These are phyloP conservation scores for Lachnellula hyalina DNA, from an alignment of 2,329 filamentous ascomycete species.

Conservation along the genomic window DNA sequence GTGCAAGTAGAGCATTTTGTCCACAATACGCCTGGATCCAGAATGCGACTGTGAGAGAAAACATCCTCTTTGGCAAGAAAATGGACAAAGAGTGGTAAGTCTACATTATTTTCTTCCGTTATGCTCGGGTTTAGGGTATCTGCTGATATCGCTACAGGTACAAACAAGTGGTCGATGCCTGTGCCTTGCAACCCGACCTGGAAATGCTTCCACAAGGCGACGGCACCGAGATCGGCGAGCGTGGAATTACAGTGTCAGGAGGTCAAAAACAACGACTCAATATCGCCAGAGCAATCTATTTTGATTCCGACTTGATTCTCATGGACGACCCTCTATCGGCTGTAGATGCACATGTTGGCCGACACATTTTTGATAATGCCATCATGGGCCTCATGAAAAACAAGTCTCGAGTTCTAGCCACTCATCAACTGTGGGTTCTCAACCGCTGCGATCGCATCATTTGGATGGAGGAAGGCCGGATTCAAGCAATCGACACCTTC, in stretches of 20 bases:
- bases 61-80: conserved; percentile 84
- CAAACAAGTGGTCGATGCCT: conserved; percentile 57
- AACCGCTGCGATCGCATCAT: conserved; percentile 87
- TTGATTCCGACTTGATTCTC: conserved; percentile 60
- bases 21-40: conserved; percentile 98
- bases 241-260: conserved; percentile 90
- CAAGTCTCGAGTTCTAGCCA: conserved; percentile 87
- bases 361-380: conserved; percentile 85
- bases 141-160: conserved; percentile 41
- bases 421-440: conserved; percentile 91
- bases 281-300: conserved; percentile 78
- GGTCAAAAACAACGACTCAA: conserved; percentile 94
- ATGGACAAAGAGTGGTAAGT: conserved; percentile 62
- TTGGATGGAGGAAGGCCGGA: conserved; percentile 82
- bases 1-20: conserved; percentile 81
- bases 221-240: conserved; percentile 87
- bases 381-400: conserved; percentile 83
- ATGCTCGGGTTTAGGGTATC: conserved; percentile 39
- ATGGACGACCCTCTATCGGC: conserved; percentile 67
- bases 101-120: too few relatives aligned
- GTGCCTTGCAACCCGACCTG: conserved; percentile 77
- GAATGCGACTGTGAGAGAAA: conserved; percentile 79
- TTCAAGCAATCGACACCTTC: conserved; percentile 84
- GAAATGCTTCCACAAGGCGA: conserved; percentile 92
- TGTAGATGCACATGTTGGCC: conserved; percentile 64